A percentile compares a stretch with the other conserved stretches of the same genome.
These are phyloP conservation scores for Cladosporium cucumerinum DNA, from an alignment of 2,329 filamentous ascomycete species.

Conservation along the genomic window DNA sequence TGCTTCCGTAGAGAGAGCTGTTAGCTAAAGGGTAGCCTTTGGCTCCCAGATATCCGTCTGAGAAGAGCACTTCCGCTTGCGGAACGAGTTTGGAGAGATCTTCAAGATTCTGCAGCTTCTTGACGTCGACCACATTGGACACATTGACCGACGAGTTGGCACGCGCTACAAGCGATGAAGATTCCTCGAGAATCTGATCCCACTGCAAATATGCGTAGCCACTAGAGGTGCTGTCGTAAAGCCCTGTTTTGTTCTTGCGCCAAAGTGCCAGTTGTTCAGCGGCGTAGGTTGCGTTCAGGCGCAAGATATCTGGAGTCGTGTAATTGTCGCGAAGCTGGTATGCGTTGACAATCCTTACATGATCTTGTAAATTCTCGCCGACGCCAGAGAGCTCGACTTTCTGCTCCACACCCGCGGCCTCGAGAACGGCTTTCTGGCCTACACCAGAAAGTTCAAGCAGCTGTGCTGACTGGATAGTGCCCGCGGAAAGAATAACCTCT, in stretches of 20 bases:
- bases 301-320: constrained; percentile 33
- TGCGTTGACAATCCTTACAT: constrained; percentile 28
- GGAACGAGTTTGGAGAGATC: constrained; percentile 36
- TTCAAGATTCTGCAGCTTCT: constrained; percentile 42
- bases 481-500: constrained; percentile 50
- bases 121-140: constrained; percentile 34
- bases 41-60: constrained; percentile 45
- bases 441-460: constrained; percentile 62
- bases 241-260: constrained; percentile 32
- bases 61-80: constrained; percentile 45
- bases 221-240: constrained; percentile 42
- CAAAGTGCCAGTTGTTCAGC: constrained; percentile 42
- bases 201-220: constrained; percentile 45
- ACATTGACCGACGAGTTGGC: constrained; percentile 35
- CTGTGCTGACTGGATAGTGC: constrained; percentile 56
- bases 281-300: constrained; percentile 31
- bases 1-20: constrained; percentile 33
- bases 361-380: constrained; percentile 48
- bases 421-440: constrained; percentile 49
- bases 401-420: constrained; percentile 46
- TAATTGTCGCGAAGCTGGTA: constrained; percentile 33
- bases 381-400: constrained; percentile 51
- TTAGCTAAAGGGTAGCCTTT: constrained; percentile 36
- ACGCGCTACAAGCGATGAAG: constrained; percentile 29
- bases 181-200: constrained; percentile 37